phyloP scores from a whole-genome alignment of 2,329 filamentous ascomycete genomes.

The Rugonectria rugulosa region DNA sequence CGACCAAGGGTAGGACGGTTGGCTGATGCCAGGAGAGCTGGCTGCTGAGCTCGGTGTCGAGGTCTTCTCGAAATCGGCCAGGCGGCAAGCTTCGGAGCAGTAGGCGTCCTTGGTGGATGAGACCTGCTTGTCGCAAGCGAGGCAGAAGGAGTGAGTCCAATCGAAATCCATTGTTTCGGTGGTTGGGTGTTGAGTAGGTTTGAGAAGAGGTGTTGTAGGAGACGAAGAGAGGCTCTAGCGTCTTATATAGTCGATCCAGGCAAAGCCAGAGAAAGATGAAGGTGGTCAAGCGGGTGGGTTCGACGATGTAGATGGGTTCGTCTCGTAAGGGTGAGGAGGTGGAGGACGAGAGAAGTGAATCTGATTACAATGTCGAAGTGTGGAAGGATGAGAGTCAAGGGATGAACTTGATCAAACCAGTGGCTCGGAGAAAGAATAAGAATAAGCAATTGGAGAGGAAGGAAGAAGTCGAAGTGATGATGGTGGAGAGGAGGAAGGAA shows the following conservation, averaged over 20 bases:
- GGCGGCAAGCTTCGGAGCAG: conserved; percentile 90
- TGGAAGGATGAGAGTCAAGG: conserved; percentile 8
- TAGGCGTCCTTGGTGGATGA: conserved; percentile 84
- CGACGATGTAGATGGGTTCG: conserved; percentile 17
- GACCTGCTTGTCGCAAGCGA: conserved; percentile 81
- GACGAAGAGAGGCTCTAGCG: conserved; percentile 19
- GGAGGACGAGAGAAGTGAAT: conserved; percentile 20
- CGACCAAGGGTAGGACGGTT: conserved; percentile 60
- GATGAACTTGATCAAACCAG: conserved; percentile 25
- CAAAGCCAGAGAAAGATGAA: conserved; percentile 11
- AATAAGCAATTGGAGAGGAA: conserved; percentile 33
- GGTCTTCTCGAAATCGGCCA: conserved; percentile 85
- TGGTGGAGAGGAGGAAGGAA: conserved; percentile 26
- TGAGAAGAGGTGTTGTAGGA: conserved; percentile 18
- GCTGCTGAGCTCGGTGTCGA: conserved; percentile 64
- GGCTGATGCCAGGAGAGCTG: conserved; percentile 62
- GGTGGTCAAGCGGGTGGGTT: conserved; percentile 22
- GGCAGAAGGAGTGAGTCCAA: conserved; percentile 93
- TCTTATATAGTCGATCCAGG: conserved; percentile 19
- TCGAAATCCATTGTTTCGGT: conserved; percentile 61
- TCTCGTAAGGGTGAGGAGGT: conserved; percentile 13
- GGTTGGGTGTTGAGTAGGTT: conserved; percentile 21
- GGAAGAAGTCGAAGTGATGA: conserved; percentile 30
- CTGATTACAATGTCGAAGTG: conserved; percentile 25
- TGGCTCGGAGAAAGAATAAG: conserved; percentile 26